Base-by-base conservation (phyloP, 23 red algal genomes). In the Pyropia haitanensis region DNA sequence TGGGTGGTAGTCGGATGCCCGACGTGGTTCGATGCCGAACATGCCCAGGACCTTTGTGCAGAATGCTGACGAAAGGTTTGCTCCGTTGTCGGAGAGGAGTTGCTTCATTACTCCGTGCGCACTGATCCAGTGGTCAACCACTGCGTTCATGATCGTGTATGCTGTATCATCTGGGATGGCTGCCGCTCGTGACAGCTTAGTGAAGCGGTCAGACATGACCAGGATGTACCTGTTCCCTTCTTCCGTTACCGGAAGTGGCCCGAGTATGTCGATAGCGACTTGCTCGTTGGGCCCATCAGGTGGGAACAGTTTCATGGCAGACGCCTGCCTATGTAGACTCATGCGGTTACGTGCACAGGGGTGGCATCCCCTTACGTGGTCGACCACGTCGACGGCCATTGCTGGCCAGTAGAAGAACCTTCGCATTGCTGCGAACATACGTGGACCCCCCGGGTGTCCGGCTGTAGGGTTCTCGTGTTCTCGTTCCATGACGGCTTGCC, bases 211-310 rank as follows among this genome's bases (percentile, higher is more conserved):
- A 31, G 71, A 51, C 13, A 75, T 75, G 28, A 75, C 55, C 9
- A 75, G 54, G n/a, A 75, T 61, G 56, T 60, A 61, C 24, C 32
- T 56, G 29, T 61, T 23, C 24, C 53, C 71, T 18, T 60, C 31
- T 18, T 24, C 18, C 27, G 71, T 61, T 28, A 2, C 17, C 71
- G 53, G 23, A 19, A 75, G 63, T 2, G 71, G 71, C 18, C 71
- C 71, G n/a, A 75, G 54, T 18, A 61, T 60, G 53, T 75, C 71
- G 57, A 75, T 60, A 2, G 53, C 54, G 70, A 75, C 70, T n/a
- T 25, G 62, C 19, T 62, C 27, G 28, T 62, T 44, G 22, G 25
- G 70, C 6, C 22, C 46, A 15, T 25, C 27, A 0, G 58, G 55
- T 5, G 70, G 70, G 58, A 65, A 62, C 1, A 75, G 18, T 14